phyloP scores from a whole-genome alignment of 176 grass and related monocot species.

The Juncus inflexus region DNA sequence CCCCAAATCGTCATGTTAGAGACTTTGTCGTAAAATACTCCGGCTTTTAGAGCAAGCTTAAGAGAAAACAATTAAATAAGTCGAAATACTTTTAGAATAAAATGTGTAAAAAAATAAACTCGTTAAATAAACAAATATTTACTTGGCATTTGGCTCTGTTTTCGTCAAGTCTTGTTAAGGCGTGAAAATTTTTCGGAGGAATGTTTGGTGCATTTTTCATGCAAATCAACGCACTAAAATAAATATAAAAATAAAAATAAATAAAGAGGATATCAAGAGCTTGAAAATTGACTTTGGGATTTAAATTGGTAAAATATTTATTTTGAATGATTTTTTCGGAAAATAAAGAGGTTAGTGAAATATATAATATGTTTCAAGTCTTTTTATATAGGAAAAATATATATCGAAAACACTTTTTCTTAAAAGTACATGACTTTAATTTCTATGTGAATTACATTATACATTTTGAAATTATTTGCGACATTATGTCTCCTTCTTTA shows the following conservation, averaged over 20 bases:
- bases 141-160: slow-evolving; percentile 99
- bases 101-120: slow-evolving; percentile 10
- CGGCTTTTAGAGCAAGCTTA: slow-evolving; percentile 88
- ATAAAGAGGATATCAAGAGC: background rate
- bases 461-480: too few species aligned
- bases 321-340: background rate
- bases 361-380: slow-evolving; percentile 3
- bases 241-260: slow-evolving; percentile 20
- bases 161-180: slow-evolving; percentile 88
- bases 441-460: too few species aligned
- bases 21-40: slow-evolving; percentile 97
- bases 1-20: slow-evolving; percentile 99
- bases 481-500: too few species aligned
- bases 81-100: slow-evolving; percentile 13
- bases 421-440: too few species aligned
- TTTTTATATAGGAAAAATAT: background rate
- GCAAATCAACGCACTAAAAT: slow-evolving; percentile 80
- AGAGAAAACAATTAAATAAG: slow-evolving; percentile 31
- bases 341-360: slow-evolving; percentile 8
- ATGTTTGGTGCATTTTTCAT: slow-evolving; percentile 87
- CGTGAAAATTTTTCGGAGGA: slow-evolving; percentile 85
- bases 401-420: too few species aligned
- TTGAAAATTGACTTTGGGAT: too few species aligned
- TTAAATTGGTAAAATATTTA: background rate
- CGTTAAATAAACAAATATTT: slow-evolving; percentile 2